Base-by-base conservation (phyloP, 805 yeast species). In the Myxozyma neotropica region DNA sequence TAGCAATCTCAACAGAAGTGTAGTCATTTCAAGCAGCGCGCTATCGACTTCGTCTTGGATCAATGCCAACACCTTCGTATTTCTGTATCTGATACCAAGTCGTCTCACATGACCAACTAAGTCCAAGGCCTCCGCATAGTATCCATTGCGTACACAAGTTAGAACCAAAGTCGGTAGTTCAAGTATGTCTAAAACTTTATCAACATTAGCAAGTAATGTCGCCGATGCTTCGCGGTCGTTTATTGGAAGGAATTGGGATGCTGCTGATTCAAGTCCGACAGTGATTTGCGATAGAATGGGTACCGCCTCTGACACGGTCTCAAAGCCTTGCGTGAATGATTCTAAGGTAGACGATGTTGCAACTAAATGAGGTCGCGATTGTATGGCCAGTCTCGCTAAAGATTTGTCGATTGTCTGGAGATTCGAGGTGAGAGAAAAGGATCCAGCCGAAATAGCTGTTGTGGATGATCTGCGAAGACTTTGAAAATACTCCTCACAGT, bases 111-210 rank as follows among this genome's bases (percentile, higher is more conserved):
- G 84, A 31, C 87, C 81, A 12, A 91, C 87, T 13, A 93, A 81
- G 71, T 93, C 96, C 36, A 93, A 80, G 8, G 97, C 91, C 69
- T 91, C 96, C 35, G 90, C 87, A 70, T 92, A 94, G 69, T 88
- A 88, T 0, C 96, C 96, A 48, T 87, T 86, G 49, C 83, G 79
- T 10, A 92, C 89, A 73, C 97, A 89, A n/a, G 92, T 84, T 49
- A 85, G 80, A 35, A 93, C 85, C 49, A 93, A 72, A 1, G 95
- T 80, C 1, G 99, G 97, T 35, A 94, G 75, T 69, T 89, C 96
- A 65, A 93, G 76, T 8, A 92, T 80, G 67, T 89, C 96, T 61
- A 87, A 80, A 10, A 92, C 78, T 40, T 84, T 82, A 62, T 86
- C 91, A 69, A 90, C 80, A 65, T 87, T 86, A 49, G 80, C 79